Evolutionary conservation across 768 basidiomycete genomes (phyloP), one percentile per base, ranked within the genome.

Genomic region (Naganishia randhawae): DNA sequence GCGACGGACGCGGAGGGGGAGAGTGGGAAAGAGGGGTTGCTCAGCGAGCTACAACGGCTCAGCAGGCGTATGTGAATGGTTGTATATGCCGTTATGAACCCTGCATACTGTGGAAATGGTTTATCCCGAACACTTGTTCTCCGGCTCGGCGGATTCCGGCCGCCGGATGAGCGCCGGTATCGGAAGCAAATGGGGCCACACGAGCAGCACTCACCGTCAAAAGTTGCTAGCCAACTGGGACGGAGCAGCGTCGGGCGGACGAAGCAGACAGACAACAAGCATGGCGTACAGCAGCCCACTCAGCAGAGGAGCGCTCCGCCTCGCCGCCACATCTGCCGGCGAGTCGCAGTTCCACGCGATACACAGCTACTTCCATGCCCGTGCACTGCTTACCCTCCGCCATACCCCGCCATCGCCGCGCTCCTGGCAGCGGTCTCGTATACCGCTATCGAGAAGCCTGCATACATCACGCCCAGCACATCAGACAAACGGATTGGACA

Each of bases 361-460:
- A 14, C 57, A 61, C 57, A 61, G 37, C 57, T 61, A 61, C 25
- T 61, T 61, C 29, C 57, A 61, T 41, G 19, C 57, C 0, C 19
- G 57, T 2, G 57, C 57, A 22, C 19, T 61, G 37, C 57, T 39
- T 41, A 25, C 57, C n/a, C 22, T 61, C 13, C 57, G 57, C 2
- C 57, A 41, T 11, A 27, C 57, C 19, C n/a, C 45, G 45, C 6
- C 45, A 13, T 22, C 8, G n/a, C 45, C 19, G 45, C 45, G 45
- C 3, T n/a, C 45, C n/a, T n/a, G 45, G 41, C n/a, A n/a, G n/a
- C n/a, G n/a, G n/a, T n/a, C n/a, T n/a, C n/a, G n/a, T n/a, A n/a
- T 22, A n/a, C 45, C 19, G 3, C 45, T 3, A 48, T 22, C 57
- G 11, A 39, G 57, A 39, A 29, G 37, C n/a, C n/a, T n/a, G n/a